These are phyloP conservation scores for Tulasnella sp. DNA, from an alignment of 768 basidiomycete genomes.

Conservation along the genomic window DNA sequence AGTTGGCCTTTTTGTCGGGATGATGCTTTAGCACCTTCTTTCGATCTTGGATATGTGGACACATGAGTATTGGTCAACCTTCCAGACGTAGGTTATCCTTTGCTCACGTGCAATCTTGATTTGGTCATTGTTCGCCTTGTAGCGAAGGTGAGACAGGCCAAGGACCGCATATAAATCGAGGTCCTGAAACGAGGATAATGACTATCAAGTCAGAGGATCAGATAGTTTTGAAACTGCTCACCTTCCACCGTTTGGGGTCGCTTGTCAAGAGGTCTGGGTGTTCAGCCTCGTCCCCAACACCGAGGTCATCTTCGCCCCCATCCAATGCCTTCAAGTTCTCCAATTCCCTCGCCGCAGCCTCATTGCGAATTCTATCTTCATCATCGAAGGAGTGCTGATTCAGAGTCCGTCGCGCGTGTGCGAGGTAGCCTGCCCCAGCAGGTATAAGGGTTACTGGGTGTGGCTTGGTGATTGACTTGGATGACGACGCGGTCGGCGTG, in stretches of 20 bases:
- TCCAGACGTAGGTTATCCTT: too few species aligned
- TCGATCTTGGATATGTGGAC: slow-evolving; percentile 51
- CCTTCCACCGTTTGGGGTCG: slow-evolving; percentile 99
- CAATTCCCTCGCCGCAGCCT: slow-evolving; percentile 36
- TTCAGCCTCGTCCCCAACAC: slow-evolving; percentile 88
- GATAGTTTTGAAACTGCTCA: slow-evolving; percentile 25
- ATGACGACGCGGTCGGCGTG: not conserved
- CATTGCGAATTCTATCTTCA: slow-evolving; percentile 56
- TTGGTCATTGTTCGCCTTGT: slow-evolving; percentile 77
- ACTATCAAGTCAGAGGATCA: not conserved
- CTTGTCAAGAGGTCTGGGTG: slow-evolving; percentile 48
- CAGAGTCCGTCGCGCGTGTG: slow-evolving; percentile 62
- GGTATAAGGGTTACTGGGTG: slow-evolving; percentile 48
- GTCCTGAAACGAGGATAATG: slow-evolving; percentile 44
- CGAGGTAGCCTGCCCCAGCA: slow-evolving; percentile 79
- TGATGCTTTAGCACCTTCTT: slow-evolving; percentile 99
- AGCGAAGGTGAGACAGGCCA: slow-evolving; percentile 82
- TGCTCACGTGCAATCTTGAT: slow-evolving; percentile 91
- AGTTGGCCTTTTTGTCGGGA: slow-evolving; percentile 87
- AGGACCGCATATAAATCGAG: slow-evolving; percentile 98
- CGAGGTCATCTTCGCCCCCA: slow-evolving; percentile 67
- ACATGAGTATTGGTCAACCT: not conserved
- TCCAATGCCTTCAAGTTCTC: slow-evolving; percentile 30
- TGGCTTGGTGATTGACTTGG: slow-evolving; percentile 15
- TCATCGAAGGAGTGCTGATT: slow-evolving; percentile 73